A percentile compares a stretch with the other conserved stretches of the same genome.
Evolutionary conservation across 2,329 filamentous ascomycete species (phyloP).

Genomic region (Xylariales sp.): DNA sequence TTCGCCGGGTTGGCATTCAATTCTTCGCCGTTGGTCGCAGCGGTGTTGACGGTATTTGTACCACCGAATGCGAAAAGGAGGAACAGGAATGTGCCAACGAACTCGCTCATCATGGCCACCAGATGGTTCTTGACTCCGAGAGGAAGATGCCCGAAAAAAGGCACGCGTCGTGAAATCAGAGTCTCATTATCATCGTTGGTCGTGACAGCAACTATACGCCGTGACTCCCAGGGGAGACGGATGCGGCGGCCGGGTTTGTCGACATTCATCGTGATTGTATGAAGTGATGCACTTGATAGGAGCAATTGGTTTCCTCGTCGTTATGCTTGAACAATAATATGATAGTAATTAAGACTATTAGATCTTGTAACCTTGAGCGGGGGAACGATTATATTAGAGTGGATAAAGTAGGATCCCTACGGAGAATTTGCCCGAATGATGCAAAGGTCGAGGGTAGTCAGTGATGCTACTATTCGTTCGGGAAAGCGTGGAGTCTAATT

Average conservation of each 20-base stretch:
- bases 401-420: too few species aligned
- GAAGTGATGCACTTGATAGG: neutral
- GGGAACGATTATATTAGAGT: too few species aligned
- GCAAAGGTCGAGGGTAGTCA: too few species aligned
- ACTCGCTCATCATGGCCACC: conserved; percentile 24
- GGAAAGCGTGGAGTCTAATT: too few species aligned
- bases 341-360: too few species aligned
- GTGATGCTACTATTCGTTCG: too few species aligned
- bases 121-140: conserved; percentile 3
- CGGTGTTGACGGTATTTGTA: conserved; percentile 23
- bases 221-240: conserved; percentile 7
- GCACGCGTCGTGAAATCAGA: conserved; percentile 1
- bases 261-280: conserved; percentile 7
- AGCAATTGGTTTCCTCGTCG: too few species aligned
- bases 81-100: conserved; percentile 38
- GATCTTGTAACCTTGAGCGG: too few species aligned
- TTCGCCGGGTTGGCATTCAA: neutral
- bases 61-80: conserved; percentile 38
- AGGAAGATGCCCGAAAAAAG: neutral
- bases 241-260: conserved; percentile 7
- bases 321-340: too few species aligned
- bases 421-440: too few species aligned
- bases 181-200: neutral
- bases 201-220: neutral
- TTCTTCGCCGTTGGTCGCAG: conserved; percentile 6